These are phyloP conservation scores for Alternaria arborescens DNA, from an alignment of 2,329 filamentous ascomycete species.

Conservation along the genomic window DNA sequence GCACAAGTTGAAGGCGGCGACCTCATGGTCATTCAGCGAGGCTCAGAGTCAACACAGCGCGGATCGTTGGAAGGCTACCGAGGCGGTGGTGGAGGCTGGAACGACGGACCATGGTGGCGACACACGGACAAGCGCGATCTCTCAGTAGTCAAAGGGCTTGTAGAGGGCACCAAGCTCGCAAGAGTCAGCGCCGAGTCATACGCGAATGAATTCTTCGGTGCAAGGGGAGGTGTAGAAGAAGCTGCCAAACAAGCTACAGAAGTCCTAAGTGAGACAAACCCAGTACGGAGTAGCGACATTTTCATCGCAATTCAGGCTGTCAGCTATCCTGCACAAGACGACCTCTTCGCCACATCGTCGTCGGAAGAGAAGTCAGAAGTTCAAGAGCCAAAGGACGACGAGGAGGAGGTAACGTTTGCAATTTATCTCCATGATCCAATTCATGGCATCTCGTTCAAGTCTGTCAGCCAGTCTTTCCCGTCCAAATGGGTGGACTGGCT, in stretches of 20 bases:
- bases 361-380: constrained; percentile 65
- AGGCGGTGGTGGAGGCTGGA: constrained; percentile 75
- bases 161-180: constrained; percentile 90
- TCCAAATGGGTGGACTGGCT: constrained; percentile 91
- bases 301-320: constrained; percentile 96
- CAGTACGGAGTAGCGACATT: constrained; percentile 90
- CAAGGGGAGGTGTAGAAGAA: constrained; percentile 79
- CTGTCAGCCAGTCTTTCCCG: constrained; percentile 83
- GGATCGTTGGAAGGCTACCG: constrained; percentile 67
- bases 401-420: constrained; percentile 75
- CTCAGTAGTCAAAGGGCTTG: constrained; percentile 78
- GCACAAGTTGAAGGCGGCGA: constrained; percentile 98
- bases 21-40: constrained; percentile 90
- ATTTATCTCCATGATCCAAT: constrained; percentile 86
- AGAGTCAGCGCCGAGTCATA: constrained; percentile 90
- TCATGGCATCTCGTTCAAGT: constrained; percentile 86
- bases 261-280: constrained; percentile 82
- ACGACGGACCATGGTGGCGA: constrained; percentile 96
- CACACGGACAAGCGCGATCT: constrained; percentile 76
- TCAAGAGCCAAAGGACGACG: constrained; percentile 64
- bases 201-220: constrained; percentile 81
- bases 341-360: constrained; percentile 69
- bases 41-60: constrained; percentile 80
- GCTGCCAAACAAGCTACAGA: constrained; percentile 83
- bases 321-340: constrained; percentile 67